Evolutionary conservation across 345 rosid genomes (phyloP).

Genomic region (Physaria fendleri): DNA sequence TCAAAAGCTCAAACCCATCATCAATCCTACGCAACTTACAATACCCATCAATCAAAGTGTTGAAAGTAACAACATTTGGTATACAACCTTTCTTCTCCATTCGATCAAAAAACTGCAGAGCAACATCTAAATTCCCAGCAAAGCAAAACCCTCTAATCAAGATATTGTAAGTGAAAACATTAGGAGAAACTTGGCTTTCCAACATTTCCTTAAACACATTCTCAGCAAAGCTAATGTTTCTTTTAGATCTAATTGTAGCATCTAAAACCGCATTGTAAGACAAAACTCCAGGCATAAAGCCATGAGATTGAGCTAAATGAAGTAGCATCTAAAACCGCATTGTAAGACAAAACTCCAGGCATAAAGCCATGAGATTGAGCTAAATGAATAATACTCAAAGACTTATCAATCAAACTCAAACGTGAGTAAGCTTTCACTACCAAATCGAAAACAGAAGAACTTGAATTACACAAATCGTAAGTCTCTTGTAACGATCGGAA

Average conservation of each 20-base stretch:
- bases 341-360: conserved; percentile 91
- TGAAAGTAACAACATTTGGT: conserved; percentile 83
- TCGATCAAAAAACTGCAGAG: conserved; percentile 36
- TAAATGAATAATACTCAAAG: conserved; percentile 44
- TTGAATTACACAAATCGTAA: conserved; percentile 46
- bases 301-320: conserved; percentile 49
- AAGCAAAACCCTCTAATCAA: conserved; percentile 71
- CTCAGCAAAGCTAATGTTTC: conserved; percentile 46
- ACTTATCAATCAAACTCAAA: conserved; percentile 54
- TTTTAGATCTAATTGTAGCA: conserved; percentile 52
- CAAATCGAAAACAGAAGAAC: conserved; percentile 80
- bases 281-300: conserved; percentile 90
- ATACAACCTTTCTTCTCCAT: conserved; percentile 70
- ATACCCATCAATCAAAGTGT: conserved; percentile 62
- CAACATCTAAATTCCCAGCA: conserved; percentile 69
- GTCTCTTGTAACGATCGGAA: conserved; percentile 62
- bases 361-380: conserved; percentile 67
- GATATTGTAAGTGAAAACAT: conserved; percentile 79
- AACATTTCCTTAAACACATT: conserved; percentile 55
- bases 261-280: conserved; percentile 81
- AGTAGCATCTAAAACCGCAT: conserved; percentile 71
- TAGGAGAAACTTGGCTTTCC: conserved; percentile 51
- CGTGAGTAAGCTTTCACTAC: conserved; percentile 75
- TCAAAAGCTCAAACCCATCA: conserved; percentile 49
- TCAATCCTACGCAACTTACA: conserved; percentile 57